Evolutionary conservation across 2,329 filamentous ascomycete genomes (phyloP).

Genomic region (Fusarium guadeloupense): DNA sequence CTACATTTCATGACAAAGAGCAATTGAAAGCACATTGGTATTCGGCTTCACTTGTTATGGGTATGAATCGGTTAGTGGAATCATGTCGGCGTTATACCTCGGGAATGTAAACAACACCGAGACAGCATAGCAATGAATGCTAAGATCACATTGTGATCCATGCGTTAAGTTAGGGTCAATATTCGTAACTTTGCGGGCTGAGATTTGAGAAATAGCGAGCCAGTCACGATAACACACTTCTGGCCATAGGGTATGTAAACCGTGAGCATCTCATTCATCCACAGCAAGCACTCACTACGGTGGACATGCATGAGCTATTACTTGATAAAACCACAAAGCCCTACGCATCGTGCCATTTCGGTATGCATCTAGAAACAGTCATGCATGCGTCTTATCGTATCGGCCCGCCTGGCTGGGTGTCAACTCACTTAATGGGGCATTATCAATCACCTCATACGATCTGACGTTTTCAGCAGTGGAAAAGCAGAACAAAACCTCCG

Average conservation of each 20-base stretch:
- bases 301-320: conserved; percentile 2
- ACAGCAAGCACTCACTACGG: neutral
- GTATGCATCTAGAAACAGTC: neutral
- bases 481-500: neutral
- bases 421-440: conserved; percentile 8
- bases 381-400: conserved; percentile 4
- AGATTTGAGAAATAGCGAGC: neutral
- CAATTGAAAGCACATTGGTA: too few species aligned
- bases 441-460: conserved; percentile 31
- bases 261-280: neutral
- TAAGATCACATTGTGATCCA: conserved; percentile 1
- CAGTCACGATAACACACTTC: conserved; percentile 1
- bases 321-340: neutral
- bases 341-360: neutral
- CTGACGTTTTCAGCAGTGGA: neutral
- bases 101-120: conserved; percentile 13
- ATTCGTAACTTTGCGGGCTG: too few species aligned
- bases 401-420: conserved; percentile 3
- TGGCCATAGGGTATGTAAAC: neutral
- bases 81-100: neutral
- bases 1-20: too few species aligned
- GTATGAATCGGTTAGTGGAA: too few species aligned
- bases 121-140: neutral
- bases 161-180: neutral
- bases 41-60: too few species aligned